Conservation (phyloP, 2,329 filamentous ascomycete species). For the Colletotrichum melonis region DNA sequence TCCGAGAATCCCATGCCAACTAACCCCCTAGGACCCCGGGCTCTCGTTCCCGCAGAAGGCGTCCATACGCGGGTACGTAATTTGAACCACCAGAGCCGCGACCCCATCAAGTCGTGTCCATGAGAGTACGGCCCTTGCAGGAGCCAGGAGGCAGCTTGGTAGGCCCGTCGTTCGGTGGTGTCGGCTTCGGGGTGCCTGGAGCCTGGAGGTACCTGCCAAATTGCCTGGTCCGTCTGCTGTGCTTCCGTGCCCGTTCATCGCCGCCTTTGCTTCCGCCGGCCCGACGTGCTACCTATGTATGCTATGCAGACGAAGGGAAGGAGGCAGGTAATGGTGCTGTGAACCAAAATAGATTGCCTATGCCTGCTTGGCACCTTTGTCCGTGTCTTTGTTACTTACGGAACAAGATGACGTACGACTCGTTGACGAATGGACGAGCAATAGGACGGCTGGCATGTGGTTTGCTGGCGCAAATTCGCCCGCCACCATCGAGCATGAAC, state of each 20-base stretch:
- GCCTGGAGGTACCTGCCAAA: constrained; percentile 1
- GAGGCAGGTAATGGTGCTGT: background rate
- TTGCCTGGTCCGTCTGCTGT: background rate
- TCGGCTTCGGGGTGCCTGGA: constrained; percentile 1
- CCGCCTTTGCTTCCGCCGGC: background rate
- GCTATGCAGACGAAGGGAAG: background rate
- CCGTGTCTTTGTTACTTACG: constrained; percentile 22
- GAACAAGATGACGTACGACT: constrained; percentile 34
- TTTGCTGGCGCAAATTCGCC: constrained; percentile 25
- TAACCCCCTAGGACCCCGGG: constrained; percentile 11
- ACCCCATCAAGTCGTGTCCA: constrained; percentile 13
- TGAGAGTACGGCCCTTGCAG: constrained; percentile 28
- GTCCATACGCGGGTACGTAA: constrained; percentile 29
- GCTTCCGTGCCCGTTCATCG: background rate
- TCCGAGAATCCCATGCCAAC: background rate
- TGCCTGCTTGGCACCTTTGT: constrained; percentile 30
- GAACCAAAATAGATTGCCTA: constrained; percentile 24
- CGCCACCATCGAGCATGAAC: constrained; percentile 25
- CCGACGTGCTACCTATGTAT: background rate
- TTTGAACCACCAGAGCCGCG: constrained; percentile 33
- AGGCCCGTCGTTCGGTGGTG: constrained; percentile 1
- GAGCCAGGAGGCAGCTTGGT: background rate
- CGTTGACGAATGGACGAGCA: constrained; percentile 1
- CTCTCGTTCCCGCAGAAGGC: constrained; percentile 24
- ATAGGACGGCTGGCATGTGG: constrained; percentile 18